phyloP scores from a whole-genome alignment of 1,139 yeast genomes.

The Suhomyces choctaworum region DNA sequence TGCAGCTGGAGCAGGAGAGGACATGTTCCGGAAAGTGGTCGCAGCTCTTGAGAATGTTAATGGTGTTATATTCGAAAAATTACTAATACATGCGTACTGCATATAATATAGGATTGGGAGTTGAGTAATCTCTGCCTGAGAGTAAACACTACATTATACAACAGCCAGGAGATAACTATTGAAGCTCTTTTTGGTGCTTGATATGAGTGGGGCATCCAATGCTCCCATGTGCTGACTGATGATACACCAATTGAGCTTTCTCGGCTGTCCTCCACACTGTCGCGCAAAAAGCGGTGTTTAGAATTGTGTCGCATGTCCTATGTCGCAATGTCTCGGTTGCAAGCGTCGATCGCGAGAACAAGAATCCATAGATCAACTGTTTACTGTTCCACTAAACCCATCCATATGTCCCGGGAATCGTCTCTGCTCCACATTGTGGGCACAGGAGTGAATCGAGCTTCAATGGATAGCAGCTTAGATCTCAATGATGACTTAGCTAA shows the following conservation, averaged over 20 bases:
- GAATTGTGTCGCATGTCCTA: too few species aligned
- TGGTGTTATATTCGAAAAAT: conserved; percentile 8
- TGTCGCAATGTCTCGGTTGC: conserved; percentile 5
- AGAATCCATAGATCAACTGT: neutral
- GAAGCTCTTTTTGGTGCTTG: too few species aligned
- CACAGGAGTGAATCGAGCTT: conserved; percentile 18
- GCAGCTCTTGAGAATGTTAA: neutral
- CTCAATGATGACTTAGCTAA: conserved; percentile 43
- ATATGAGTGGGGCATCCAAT: too few species aligned
- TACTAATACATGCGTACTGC: too few species aligned
- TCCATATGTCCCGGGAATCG: conserved; percentile 12
- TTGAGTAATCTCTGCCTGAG: too few species aligned
- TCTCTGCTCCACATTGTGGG: conserved; percentile 6
- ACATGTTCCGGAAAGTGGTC: conserved; percentile 1
- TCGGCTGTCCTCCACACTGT: neutral
- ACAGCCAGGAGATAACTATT: too few species aligned
- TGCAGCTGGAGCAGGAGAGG: conserved; percentile 5
- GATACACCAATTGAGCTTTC: too few species aligned
- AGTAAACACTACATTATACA: too few species aligned
- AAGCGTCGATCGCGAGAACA: conserved; percentile 2
- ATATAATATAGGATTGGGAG: too few species aligned
- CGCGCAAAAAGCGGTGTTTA: too few species aligned
- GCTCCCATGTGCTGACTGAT: too few species aligned
- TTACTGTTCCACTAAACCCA: neutral
- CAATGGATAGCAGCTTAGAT: conserved; percentile 34